Evolutionary conservation across 2,329 filamentous ascomycete species (phyloP).

Genomic region (Metarhizium album): DNA sequence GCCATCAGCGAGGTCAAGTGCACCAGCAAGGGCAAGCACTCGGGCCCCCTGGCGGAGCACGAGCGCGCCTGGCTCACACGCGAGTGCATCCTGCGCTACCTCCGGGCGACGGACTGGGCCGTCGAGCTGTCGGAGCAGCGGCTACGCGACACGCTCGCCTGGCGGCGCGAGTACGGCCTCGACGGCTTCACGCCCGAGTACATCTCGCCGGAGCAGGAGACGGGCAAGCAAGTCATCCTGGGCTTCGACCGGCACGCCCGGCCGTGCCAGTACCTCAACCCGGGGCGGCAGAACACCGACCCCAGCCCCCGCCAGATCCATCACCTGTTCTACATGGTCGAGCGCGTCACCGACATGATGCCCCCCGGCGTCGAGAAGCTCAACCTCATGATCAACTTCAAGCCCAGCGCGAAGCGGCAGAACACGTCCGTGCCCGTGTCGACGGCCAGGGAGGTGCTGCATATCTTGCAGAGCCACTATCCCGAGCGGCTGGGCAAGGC

Average conservation of each 20-base stretch:
- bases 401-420: conserved; percentile 61
- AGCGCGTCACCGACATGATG: conserved; percentile 80
- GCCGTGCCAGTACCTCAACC: conserved; percentile 86
- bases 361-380: conserved; percentile 77
- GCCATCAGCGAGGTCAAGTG: conserved; percentile 55
- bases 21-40: conserved; percentile 36
- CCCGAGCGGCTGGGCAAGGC: conserved; percentile 84
- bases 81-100: conserved; percentile 86
- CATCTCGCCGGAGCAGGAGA: conserved; percentile 89
- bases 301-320: conserved; percentile 77
- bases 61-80: conserved; percentile 86
- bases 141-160: conserved; percentile 69
- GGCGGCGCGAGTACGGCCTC: conserved; percentile 85
- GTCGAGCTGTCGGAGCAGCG: conserved; percentile 65
- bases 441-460: conserved; percentile 72
- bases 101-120: conserved; percentile 88
- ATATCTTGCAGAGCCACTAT: conserved; percentile 91
- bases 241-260: conserved; percentile 78
- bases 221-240: conserved; percentile 83
- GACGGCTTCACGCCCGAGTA: conserved; percentile 72
- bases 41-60: conserved; percentile 58
- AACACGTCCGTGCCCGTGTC: conserved; percentile 63
- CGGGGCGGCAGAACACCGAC: conserved; percentile 86
- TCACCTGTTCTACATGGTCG: conserved; percentile 92
- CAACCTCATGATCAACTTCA: conserved; percentile 85